These are phyloP conservation scores for Alternaria angustiovoidea DNA, from an alignment of 2,329 filamentous ascomycete genomes.

Conservation along the genomic window DNA sequence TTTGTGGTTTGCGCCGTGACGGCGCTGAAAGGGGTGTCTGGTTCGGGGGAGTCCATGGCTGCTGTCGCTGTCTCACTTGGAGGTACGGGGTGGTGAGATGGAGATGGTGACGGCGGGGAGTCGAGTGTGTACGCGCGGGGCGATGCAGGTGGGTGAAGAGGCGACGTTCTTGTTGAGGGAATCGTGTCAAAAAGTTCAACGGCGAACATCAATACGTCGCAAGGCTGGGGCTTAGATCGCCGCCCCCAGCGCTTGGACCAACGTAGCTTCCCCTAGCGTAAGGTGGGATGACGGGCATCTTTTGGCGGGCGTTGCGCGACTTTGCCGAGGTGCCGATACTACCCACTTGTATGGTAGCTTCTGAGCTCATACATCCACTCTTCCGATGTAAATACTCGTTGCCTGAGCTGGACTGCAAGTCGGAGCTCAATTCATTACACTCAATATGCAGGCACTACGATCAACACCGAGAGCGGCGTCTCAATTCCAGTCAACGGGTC, in stretches of 20 bases:
- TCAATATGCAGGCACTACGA: slow-evolving; percentile 60
- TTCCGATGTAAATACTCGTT: neutral
- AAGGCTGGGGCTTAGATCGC: slow-evolving; percentile 31
- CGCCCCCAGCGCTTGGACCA: neutral
- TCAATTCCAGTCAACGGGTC: slow-evolving; percentile 63
- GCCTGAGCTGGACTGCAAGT: neutral
- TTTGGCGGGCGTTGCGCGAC: slow-evolving; percentile 1
- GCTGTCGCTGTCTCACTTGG: slow-evolving; percentile 8
- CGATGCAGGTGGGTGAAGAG: slow-evolving; percentile 3
- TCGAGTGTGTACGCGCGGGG: slow-evolving; percentile 11
- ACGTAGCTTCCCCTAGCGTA: neutral
- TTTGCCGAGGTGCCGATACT: slow-evolving; percentile 42
- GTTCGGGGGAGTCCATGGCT: slow-evolving; percentile 83
- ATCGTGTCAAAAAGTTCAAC: slow-evolving; percentile 36
- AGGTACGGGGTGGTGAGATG: neutral
- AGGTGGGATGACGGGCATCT: slow-evolving; percentile 5
- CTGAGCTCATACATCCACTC: neutral
- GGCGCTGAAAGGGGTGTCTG: slow-evolving; percentile 91
- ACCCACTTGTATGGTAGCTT: slow-evolving; percentile 26
- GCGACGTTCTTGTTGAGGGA: slow-evolving; percentile 33
- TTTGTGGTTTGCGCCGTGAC: slow-evolving; percentile 85
- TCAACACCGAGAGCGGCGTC: slow-evolving; percentile 68
- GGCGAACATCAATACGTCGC: slow-evolving; percentile 15
- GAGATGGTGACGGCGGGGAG: neutral
- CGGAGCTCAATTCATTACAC: slow-evolving; percentile 15